Evolutionary conservation across 139 green algal species (phyloP), one percentile per base, ranked within the genome.

Genomic region (Deuterostichococcus epilithicus): DNA sequence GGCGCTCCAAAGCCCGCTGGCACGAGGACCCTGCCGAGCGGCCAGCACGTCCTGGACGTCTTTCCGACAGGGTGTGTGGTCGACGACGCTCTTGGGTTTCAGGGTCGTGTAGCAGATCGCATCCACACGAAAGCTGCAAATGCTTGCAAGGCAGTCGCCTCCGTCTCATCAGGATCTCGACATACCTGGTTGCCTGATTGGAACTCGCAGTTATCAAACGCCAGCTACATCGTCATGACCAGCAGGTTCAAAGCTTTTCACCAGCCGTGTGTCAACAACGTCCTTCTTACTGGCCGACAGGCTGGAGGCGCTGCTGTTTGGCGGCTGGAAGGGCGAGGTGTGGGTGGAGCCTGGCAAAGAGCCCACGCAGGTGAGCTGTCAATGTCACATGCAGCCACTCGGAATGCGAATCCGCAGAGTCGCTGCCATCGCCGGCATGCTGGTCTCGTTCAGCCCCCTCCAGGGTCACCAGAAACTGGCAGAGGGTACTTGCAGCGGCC

Each of bases 281-380:
- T n/a, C n/a, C n/a, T n/a, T n/a, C n/a, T n/a, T n/a, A n/a, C n/a
- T n/a, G n/a, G n/a, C n/a, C 59, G 73, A 30, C 70, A 78, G 77
- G 28, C 32, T 87, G 65, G 80, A 87, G 37, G 36, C 76, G 0
- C 70, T 92, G 45, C 42, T 93, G n/a, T 91, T 87, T 59, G 80
- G 76, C 20, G 86, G 86, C 3, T 80, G 77, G n/a, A 72, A 45
- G 18, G 86, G 81, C 28, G 88, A 93, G 83, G 42, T 97, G 8
- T 97, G 92, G 92, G 83, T 97, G 0, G 32, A 89, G 79, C 89
- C 85, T 3, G 89, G 89, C 44, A 72, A 90, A 60, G 82, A 82
- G 15, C 42, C 87, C 20, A 89, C 68, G 23, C 89, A 93, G 81
- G 86, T 26, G 58, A 67, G 52, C 15, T 84, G n/a, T 88, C 88